phyloP scores from a whole-genome alignment of 2,329 filamentous ascomycete species.

The Blastomyces silverae region DNA sequence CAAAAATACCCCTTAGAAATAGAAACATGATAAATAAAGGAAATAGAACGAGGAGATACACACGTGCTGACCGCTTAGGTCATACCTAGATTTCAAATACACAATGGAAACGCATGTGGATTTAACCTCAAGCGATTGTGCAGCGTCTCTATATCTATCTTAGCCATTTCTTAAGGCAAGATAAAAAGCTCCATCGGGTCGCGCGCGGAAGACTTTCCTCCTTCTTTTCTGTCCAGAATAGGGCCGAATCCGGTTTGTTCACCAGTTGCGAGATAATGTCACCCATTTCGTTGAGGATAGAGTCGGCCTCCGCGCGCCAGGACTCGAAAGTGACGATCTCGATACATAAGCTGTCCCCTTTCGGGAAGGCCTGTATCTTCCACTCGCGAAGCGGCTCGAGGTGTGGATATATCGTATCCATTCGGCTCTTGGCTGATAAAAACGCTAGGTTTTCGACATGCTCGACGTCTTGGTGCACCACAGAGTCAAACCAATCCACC shows the following conservation, averaged over 20 bases:
- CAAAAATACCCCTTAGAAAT: not conserved
- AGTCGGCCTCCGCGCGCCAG: slow-evolving; percentile 47
- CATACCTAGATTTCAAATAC: not conserved
- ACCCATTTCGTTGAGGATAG: slow-evolving; percentile 47
- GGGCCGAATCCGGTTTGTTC: slow-evolving; percentile 6
- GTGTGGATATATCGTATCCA: slow-evolving; percentile 54
- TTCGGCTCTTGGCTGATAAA: slow-evolving; percentile 29
- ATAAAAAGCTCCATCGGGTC: not conserved
- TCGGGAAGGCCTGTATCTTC: slow-evolving; percentile 57
- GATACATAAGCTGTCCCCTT: slow-evolving; percentile 48
- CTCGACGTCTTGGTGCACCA: slow-evolving; percentile 52
- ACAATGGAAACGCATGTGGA: not conserved
- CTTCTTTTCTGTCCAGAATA: slow-evolving; percentile 12
- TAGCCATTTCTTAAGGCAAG: not conserved
- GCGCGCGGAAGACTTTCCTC: not conserved
- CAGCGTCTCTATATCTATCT: not conserved
- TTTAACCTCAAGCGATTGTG: not conserved
- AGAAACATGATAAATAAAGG: not conserved
- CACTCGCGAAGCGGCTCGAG: slow-evolving; percentile 50
- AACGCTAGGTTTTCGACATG: slow-evolving; percentile 47
- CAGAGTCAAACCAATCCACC: slow-evolving; percentile 48
- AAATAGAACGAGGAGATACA: not conserved
- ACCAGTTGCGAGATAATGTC: slow-evolving; percentile 37
- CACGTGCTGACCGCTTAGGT: not conserved
- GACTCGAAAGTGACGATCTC: slow-evolving; percentile 56